Conservation (phyloP, 2,329 filamentous ascomycete genomes). For the Penicillium sp. region DNA sequence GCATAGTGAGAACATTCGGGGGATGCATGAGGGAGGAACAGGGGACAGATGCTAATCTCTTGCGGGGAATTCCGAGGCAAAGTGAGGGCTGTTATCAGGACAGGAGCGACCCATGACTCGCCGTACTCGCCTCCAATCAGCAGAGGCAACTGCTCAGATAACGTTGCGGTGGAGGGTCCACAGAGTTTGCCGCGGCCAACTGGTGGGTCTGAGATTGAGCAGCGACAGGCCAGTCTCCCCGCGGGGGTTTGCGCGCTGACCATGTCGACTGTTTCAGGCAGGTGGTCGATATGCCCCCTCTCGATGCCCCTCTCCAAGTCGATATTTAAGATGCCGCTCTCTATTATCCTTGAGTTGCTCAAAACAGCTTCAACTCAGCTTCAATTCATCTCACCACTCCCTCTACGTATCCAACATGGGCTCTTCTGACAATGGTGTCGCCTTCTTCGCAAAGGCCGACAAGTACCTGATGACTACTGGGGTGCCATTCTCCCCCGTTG, state of each 20-base stretch:
- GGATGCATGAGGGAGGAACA: neutral
- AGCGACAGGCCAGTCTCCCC: neutral
- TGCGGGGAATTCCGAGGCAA: neutral
- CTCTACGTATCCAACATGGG: neutral
- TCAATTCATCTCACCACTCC: too few relatives aligned
- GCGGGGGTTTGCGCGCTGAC: neutral
- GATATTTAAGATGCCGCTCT: neutral
- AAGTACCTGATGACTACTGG: slow-evolving; percentile 52
- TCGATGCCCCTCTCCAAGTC: neutral
- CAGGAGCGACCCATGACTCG: neutral
- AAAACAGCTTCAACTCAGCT: neutral
- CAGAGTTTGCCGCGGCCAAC: slow-evolving; percentile 7
- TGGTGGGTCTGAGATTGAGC: neutral
- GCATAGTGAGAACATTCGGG: neutral
- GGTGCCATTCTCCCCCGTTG: slow-evolving; percentile 42
- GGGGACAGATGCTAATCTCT: neutral
- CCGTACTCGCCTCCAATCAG: neutral
- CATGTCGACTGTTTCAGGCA: neutral
- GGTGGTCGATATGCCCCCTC: neutral
- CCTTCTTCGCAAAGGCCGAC: slow-evolving; percentile 43
- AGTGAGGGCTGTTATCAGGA: neutral
- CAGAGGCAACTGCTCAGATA: neutral
- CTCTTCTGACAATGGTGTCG: neutral
- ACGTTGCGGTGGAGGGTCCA: neutral
- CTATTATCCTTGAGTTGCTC: neutral